Evolutionary conservation across 2,329 filamentous ascomycete genomes (phyloP), one percentile per base, ranked within the genome.

Genomic region (Thermoascus crustaceus): DNA sequence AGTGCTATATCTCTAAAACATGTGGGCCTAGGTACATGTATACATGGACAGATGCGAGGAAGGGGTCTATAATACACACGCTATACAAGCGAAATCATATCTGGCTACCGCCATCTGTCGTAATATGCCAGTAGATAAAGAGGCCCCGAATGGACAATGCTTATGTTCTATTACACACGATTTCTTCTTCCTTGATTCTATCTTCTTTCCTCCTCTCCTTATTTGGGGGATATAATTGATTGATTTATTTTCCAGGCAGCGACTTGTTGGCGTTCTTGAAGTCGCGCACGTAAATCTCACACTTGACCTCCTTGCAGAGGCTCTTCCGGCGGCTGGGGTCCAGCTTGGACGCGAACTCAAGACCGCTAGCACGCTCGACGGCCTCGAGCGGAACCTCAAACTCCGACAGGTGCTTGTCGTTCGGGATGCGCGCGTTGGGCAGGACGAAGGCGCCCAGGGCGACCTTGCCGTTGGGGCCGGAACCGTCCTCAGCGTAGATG

Each of bases 341-440:
- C 55, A 98, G 64, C 66, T 89, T 82, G 13, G 73, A 71, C 18
- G 85, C 85, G 63, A 98, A 98, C 58, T 95, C 87, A 51, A 98
- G 67, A 4, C 91, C 91, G 46, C 83, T 88, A 2, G 91, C 89
- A 44, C 87, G 75, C 74, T 98, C 91, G 22, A 98, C 79, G 7
- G 81, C 83, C 70, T 96, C 89, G 23, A 98, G 58, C 0, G 91
- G 89, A 17, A 96, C 91, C 69, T 96, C 89, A 54, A 98, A 98
- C 56, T 95, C 87, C 34, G 75, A 71, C 48, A 98, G 69, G 32
- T 84, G 85, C 68, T 91, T 95, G 42, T 78, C 73, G 61, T 94
- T 98, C 23, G 82, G 71, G 49, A 98, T 98, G 11, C 67, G 72
- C 2, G 86, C 87, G 60, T 98, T 98, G 10, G 91, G 91, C 50